Evolutionary conservation across 2,329 filamentous ascomycete species (phyloP), one percentile per base, ranked within the genome.

Genomic region (Bertia moriformis): DNA sequence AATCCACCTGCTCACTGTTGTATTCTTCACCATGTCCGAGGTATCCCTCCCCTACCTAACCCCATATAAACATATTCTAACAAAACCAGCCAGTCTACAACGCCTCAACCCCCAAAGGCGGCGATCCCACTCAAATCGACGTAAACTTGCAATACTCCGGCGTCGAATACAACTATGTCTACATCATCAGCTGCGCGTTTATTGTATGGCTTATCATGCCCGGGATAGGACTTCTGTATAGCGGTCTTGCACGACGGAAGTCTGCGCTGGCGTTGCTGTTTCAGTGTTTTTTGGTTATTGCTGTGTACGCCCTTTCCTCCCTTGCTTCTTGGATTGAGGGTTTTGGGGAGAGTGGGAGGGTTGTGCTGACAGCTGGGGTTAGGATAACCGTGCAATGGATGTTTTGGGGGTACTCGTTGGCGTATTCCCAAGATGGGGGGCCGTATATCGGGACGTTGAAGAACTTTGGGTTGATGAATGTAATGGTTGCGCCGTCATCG

Each of bases 361-460:
- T n/a, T n/a, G n/a, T n/a, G n/a, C n/a, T n/a, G n/a, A n/a, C n/a
- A n/a, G n/a, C n/a, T n/a, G n/a, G 10, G 24, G n/a, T 10, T 29
- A 29, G 24, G n/a, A 75, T 87, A 43, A 79, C 77, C 38, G 93
- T 93, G 61, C 85, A 93, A 55, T 94, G 87, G 86, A 93, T 93
- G 66, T 89, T 93, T 66, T 93, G 86, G 86, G 86, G 86, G 37
- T 93, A 89, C 59, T 89, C 83, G 10, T 64, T 93, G 39, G 71
- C 84, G 45, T 93, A 93, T 60, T 87, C 83, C 4, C 83, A 87
- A 58, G 74, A 74, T 18, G 83, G 83, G 42, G 82, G 80, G 48
- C 68, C 68, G 46, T 93, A 77, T 64, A 80, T 93, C 43, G 86
- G 86, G 36, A 73, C 86, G 46, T 68, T 93, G 37, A 66, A 73